Conservation (phyloP, 1,139 yeast species). For the Taphrina pruni region DNA sequence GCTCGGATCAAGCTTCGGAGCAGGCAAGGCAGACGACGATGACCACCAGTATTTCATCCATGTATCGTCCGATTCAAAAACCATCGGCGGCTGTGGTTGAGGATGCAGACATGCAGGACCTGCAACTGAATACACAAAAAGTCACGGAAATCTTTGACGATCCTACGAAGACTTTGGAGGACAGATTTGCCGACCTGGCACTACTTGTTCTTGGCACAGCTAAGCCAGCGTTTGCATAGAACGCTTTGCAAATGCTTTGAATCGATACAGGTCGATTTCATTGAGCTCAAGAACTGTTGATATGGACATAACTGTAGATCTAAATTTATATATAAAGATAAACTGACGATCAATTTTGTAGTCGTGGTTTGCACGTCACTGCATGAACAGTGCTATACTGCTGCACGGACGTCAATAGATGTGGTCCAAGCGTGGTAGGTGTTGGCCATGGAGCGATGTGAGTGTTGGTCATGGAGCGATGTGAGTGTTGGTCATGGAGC, state of each 20-base stretch:
- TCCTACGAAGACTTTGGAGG: conserved; percentile 8
- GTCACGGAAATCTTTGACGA: conserved; percentile 17
- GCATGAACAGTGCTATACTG: too few relatives aligned
- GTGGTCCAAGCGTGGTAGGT: too few relatives aligned
- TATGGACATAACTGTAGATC: background rate
- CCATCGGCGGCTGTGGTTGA: background rate
- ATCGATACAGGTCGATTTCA: background rate
- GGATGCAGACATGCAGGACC: conserved; percentile 23
- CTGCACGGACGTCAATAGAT: background rate
- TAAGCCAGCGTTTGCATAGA: background rate
- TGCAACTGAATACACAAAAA: conserved; percentile 4
- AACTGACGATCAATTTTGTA: too few relatives aligned
- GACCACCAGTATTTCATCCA: background rate
- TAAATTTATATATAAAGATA: too few relatives aligned
- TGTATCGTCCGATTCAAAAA: conserved; percentile 6
- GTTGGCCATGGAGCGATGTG: too few relatives aligned
- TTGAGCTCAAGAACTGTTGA: background rate
- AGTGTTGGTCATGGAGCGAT: too few relatives aligned
- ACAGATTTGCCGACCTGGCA: conserved; percentile 19
- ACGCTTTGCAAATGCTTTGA: background rate
- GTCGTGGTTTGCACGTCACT: too few relatives aligned
- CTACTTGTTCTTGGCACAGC: conserved; percentile 17
- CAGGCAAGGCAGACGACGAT: background rate
- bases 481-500: too few relatives aligned
- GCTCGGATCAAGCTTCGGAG: background rate